These are phyloP conservation scores for Pseudogymnoascus sp. DNA, from an alignment of 2,329 filamentous ascomycete genomes.

Conservation along the genomic window DNA sequence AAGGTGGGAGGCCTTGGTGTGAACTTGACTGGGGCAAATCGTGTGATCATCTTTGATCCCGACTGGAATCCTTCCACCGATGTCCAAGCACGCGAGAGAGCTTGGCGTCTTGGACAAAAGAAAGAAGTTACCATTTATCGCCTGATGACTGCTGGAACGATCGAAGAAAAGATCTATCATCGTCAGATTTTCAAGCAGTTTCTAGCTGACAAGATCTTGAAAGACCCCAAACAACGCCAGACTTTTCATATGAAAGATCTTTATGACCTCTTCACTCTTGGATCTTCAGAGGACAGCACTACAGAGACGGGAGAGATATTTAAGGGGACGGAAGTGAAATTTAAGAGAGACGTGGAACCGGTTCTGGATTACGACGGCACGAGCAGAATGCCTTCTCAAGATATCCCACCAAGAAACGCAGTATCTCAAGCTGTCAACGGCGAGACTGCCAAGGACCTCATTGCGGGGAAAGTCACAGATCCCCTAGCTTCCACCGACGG, in stretches of 20 bases:
- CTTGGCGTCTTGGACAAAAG: constrained; percentile 93
- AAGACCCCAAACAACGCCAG: constrained; percentile 86
- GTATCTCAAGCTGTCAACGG: background rate
- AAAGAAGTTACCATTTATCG: constrained; percentile 93
- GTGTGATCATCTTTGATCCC: constrained; percentile 96
- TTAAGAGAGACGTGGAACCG: constrained; percentile 36
- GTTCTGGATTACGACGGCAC: constrained; percentile 18
- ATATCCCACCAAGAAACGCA: constrained; percentile 15
- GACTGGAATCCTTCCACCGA: constrained; percentile 99
- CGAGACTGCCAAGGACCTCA: background rate
- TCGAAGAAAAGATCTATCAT: constrained; percentile 99
- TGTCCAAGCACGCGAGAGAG: constrained; percentile 86
- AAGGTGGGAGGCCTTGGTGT: constrained; percentile 91
- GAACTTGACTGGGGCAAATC: constrained; percentile 88
- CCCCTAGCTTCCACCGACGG: constrained; percentile 28
- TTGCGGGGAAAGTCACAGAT: constrained; percentile 8
- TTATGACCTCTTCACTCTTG: constrained; percentile 83
- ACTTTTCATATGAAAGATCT: constrained; percentile 85
- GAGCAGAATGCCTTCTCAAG: constrained; percentile 7
- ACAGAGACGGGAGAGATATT: constrained; percentile 85
- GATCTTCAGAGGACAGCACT: constrained; percentile 56
- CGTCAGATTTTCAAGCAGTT: constrained; percentile 99
- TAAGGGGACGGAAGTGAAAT: constrained; percentile 73
- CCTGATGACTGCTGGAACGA: constrained; percentile 95
- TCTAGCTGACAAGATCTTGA: constrained; percentile 89